These are phyloP conservation scores for Hippophae rhamnoides DNA, from an alignment of 306 rosid genomes.

Conservation along the genomic window DNA sequence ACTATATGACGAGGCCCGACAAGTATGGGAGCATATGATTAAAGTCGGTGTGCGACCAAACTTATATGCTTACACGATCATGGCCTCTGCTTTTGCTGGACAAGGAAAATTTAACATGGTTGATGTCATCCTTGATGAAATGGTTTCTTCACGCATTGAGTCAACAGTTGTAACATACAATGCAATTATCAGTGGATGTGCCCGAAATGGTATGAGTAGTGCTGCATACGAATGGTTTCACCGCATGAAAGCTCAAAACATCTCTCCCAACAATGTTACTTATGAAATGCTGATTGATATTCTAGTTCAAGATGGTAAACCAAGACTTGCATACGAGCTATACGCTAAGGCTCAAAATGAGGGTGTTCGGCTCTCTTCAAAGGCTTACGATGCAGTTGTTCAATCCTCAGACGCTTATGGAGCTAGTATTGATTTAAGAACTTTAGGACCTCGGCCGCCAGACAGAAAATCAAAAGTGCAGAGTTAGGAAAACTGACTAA, in stretches of 20 bases:
- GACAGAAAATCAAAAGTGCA: conserved; percentile 36
- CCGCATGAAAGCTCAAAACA: conserved; percentile 59
- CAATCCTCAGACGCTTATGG: conserved; percentile 42
- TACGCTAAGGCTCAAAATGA: conserved; percentile 58
- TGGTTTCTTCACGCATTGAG: conserved; percentile 57
- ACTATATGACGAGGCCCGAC: conserved; percentile 72
- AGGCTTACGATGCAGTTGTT: conserved; percentile 59
- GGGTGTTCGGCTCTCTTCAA: conserved; percentile 54
- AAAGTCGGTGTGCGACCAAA: conserved; percentile 73
- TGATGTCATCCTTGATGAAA: conserved; percentile 57
- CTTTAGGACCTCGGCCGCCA: conserved; percentile 60
- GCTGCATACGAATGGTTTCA: conserved; percentile 94
- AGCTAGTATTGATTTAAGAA: conserved; percentile 41
- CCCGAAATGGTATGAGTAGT: conserved; percentile 46
- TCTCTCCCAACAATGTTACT: conserved; percentile 60
- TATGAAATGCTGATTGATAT: conserved; percentile 83
- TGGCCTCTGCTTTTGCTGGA: conserved; percentile 84
- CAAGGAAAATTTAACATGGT: conserved; percentile 70
- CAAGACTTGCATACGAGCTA: conserved; percentile 75
- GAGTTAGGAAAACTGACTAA: conserved; percentile 30
- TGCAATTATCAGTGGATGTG: conserved; percentile 75
- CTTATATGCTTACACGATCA: conserved; percentile 66
- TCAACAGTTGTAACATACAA: conserved; percentile 77
- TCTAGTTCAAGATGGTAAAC: conserved; percentile 77
- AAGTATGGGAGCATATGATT: conserved; percentile 85